A percentile compares a stretch with the other conserved stretches of the same genome.
These are phyloP conservation scores for Fusarium sp. DNA, from an alignment of 2,329 filamentous ascomycete genomes.

Conservation along the genomic window DNA sequence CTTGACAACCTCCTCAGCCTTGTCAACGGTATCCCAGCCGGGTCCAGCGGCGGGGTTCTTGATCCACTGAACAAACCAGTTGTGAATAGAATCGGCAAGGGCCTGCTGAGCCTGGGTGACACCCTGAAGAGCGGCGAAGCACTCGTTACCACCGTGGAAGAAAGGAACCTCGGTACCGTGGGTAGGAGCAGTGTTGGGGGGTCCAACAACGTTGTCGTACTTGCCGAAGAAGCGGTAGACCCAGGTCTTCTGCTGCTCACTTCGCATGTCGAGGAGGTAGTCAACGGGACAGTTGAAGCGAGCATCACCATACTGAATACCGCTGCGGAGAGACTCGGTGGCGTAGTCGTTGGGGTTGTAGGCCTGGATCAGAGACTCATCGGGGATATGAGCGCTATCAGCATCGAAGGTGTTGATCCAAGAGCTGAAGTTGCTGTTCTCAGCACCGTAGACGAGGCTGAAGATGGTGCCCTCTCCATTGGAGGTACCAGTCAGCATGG, in stretches of 20 bases:
- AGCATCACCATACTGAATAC: slow-evolving; percentile 56
- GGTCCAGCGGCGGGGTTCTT: slow-evolving; percentile 55
- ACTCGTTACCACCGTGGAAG: slow-evolving; percentile 58
- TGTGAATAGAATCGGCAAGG: slow-evolving; percentile 54
- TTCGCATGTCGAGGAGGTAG: slow-evolving; percentile 53
- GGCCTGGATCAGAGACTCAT: slow-evolving; percentile 20
- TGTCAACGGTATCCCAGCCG: slow-evolving; percentile 51
- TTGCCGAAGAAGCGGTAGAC: slow-evolving; percentile 56
- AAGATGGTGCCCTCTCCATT: slow-evolving; percentile 52
- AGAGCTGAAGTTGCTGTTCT: slow-evolving; percentile 43
- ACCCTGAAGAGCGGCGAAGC: slow-evolving; percentile 46
- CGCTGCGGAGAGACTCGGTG: slow-evolving; percentile 53
- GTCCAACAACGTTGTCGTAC: slow-evolving; percentile 54
- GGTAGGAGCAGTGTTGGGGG: slow-evolving; percentile 37
- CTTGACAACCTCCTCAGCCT: slow-evolving; percentile 29
- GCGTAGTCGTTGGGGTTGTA: slow-evolving; percentile 47
- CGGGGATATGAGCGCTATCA: slow-evolving; percentile 35
- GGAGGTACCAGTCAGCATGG: slow-evolving; percentile 50
- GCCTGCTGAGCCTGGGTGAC: slow-evolving; percentile 53
- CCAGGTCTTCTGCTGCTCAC: slow-evolving; percentile 52
- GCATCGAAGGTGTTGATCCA: slow-evolving; percentile 44
- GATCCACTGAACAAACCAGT: slow-evolving; percentile 57
- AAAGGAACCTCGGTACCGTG: slow-evolving; percentile 53
- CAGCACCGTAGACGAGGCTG: slow-evolving; percentile 47
- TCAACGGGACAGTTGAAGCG: slow-evolving; percentile 57